phyloP scores from a whole-genome alignment of 192 early-diverging fungal species.

The Entomortierella chlamydospora region DNA sequence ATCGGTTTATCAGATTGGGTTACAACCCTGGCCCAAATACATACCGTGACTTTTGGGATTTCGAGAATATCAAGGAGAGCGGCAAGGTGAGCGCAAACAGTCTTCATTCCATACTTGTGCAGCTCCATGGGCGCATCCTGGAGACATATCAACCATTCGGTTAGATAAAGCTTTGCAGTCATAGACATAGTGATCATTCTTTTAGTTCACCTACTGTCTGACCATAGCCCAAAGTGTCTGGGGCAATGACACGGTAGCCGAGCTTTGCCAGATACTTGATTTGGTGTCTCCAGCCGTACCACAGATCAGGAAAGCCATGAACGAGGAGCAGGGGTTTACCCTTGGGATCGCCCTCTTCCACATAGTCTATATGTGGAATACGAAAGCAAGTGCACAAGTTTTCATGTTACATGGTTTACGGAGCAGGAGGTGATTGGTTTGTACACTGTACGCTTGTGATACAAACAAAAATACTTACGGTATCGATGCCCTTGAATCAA shows the following conservation, averaged over 20 bases:
- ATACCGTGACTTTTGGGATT: slow-evolving; percentile 58
- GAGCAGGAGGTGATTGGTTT: too few relatives aligned
- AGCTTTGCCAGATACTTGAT: slow-evolving; percentile 64
- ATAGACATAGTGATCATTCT: too few relatives aligned
- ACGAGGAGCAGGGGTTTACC: slow-evolving; percentile 46
- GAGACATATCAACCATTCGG: not conserved
- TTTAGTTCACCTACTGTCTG: slow-evolving; percentile 61
- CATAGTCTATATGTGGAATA: slow-evolving; percentile 43
- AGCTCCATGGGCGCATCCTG: slow-evolving; percentile 55
- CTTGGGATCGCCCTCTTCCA: slow-evolving; percentile 54
- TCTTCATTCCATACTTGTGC: slow-evolving; percentile 65
- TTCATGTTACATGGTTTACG: not conserved
- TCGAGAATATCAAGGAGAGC: slow-evolving; percentile 69
- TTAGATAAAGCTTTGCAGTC: not conserved
- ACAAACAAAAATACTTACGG: not conserved
- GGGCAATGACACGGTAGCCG: slow-evolving; percentile 70
- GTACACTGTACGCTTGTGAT: not conserved
- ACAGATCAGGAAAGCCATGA: slow-evolving; percentile 58
- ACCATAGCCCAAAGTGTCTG: slow-evolving; percentile 64
- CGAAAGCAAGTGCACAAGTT: not conserved
- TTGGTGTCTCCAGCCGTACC: slow-evolving; percentile 60
- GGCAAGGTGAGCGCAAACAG: slow-evolving; percentile 63
- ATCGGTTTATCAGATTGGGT: not conserved
- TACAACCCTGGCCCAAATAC: not conserved
- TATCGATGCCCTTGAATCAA: not conserved